Conservation (phyloP, 495 filamentous ascomycete species). For the Aspergillus diversus region DNA sequence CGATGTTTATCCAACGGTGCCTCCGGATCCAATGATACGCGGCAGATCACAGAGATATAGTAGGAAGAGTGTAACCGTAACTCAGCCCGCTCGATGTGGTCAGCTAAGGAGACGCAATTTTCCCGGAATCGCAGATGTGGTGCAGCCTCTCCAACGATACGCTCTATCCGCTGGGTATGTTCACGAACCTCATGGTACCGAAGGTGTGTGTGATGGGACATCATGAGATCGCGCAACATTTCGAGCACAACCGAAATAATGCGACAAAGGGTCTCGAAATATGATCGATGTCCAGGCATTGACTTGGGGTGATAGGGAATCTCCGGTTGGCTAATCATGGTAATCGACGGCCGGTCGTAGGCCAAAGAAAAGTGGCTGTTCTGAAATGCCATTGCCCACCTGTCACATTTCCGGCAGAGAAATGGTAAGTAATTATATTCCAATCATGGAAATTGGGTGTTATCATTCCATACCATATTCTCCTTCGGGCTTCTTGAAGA, state of each 20-base stretch:
- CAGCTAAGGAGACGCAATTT: conserved; percentile 48
- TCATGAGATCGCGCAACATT: conserved; percentile 56
- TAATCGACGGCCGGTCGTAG: conserved; percentile 61
- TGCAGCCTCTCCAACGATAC: conserved; percentile 53
- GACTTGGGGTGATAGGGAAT: conserved; percentile 53
- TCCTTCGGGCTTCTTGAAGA: conserved; percentile 40
- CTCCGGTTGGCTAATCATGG: conserved; percentile 54
- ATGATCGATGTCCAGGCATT: conserved; percentile 52
- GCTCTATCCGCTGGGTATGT: conserved; percentile 54
- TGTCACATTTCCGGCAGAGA: conserved; percentile 11
- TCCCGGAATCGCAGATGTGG: conserved; percentile 56
- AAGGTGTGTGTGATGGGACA: conserved; percentile 39
- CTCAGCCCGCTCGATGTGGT: conserved; percentile 60
- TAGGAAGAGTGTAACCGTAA: conserved; percentile 62
- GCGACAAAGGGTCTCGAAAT: conserved; percentile 59
- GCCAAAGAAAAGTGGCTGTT: conserved; percentile 64
- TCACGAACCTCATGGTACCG: conserved; percentile 51
- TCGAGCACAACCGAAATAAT: conserved; percentile 58
- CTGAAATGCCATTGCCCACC: conserved; percentile 65
- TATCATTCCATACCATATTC: conserved; percentile 42
- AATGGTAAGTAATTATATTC: background rate
- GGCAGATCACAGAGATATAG: conserved; percentile 60
- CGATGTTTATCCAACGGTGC: conserved; percentile 36
- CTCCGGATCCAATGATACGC: conserved; percentile 56
- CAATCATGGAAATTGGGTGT: background rate